Evolutionary conservation across 441 rosid genomes (phyloP).

Genomic region (Adansonia gregorii): DNA sequence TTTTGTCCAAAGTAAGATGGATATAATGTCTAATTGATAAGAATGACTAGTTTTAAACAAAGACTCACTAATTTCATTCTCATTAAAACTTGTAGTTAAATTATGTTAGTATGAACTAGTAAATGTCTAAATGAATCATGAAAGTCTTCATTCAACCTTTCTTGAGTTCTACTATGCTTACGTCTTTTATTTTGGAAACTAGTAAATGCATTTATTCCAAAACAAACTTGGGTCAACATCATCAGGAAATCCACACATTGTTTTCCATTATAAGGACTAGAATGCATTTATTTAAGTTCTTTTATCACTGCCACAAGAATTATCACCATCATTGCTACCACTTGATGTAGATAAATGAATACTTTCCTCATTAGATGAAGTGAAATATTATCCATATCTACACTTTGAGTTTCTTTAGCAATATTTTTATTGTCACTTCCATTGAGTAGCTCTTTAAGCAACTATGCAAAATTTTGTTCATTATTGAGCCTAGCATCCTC

Average conservation of each 20-base stretch:
- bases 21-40: no score
- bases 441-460: background rate
- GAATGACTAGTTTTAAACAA: background rate
- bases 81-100: no score
- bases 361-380: background rate
- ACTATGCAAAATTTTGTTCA: background rate
- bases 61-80: no score
- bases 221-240: no score
- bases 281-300: no score
- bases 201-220: no score
- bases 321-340: no score
- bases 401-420: background rate
- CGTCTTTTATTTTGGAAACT: background rate
- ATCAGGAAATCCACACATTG: no score
- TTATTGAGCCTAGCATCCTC: background rate
- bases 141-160: background rate
- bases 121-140: background rate
- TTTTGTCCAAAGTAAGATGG: background rate
- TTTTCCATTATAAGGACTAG: no score
- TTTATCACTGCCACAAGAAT: no score
- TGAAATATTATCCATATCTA: background rate
- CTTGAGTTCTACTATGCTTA: background rate
- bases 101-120: no score
- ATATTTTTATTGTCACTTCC: no score
- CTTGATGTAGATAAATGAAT: background rate